Conservation (phyloP, 495 filamentous ascomycete species). For the Beverwykella pulmonaria region DNA sequence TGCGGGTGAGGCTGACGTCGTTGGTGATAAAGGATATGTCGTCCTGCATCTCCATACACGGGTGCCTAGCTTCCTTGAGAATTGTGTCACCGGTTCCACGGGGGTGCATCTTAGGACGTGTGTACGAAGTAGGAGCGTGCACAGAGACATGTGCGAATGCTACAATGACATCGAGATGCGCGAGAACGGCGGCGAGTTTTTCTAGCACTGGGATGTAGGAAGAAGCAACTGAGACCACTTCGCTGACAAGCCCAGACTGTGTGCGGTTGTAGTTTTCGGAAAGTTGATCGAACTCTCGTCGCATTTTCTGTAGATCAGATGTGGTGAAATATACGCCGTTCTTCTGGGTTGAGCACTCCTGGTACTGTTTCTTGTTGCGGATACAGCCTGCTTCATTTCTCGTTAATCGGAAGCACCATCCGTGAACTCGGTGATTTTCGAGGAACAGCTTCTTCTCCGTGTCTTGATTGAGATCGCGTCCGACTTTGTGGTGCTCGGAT, state of each 20-base stretch:
- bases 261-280: conserved; percentile 96
- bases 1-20: conserved; percentile 82
- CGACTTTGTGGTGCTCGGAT: conserved; percentile 73
- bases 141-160: conserved; percentile 92
- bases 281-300: conserved; percentile 90
- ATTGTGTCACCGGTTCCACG: conserved; percentile 89
- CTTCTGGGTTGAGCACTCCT: conserved; percentile 97
- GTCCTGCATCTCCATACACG: conserved; percentile 99
- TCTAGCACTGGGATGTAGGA: conserved; percentile 96
- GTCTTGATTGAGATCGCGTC: conserved; percentile 85
- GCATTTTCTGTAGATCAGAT: conserved; percentile 73
- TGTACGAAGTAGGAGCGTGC: conserved; percentile 88
- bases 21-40: conserved; percentile 99
- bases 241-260: conserved; percentile 85
- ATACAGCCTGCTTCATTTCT: conserved; percentile 91
- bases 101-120: conserved; percentile 87
- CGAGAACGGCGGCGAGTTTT: conserved; percentile 81
- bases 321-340: conserved; percentile 99
- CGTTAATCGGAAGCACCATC: conserved; percentile 95
- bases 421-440: conserved; percentile 92
- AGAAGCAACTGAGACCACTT: conserved; percentile 89
- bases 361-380: conserved; percentile 83
- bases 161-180: conserved; percentile 96
- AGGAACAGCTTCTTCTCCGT: conserved; percentile 97
- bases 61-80: conserved; percentile 90